phyloP scores from a whole-genome alignment of 2,329 filamentous ascomycete species.

The Amesomyces nigricolor region DNA sequence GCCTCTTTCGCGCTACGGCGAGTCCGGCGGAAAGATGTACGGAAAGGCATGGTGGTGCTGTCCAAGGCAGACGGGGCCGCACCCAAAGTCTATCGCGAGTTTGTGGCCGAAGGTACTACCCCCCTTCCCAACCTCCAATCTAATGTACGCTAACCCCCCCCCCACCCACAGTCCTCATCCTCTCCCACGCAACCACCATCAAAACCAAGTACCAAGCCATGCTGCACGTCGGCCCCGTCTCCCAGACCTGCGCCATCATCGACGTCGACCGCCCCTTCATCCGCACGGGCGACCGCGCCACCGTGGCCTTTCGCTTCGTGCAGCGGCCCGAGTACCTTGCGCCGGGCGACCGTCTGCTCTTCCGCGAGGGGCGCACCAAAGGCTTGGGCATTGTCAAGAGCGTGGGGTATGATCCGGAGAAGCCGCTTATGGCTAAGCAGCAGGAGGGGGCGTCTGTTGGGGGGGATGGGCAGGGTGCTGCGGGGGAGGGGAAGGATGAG shows the following conservation, averaged over 20 bases:
- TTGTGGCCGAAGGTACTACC: conserved; percentile 64
- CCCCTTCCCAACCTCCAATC: neutral
- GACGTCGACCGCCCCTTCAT: conserved; percentile 96
- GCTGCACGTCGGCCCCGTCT: conserved; percentile 91
- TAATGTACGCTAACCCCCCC: conserved; percentile 1
- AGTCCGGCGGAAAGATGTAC: conserved; percentile 81
- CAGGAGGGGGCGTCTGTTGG: neutral
- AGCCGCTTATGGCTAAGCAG: conserved; percentile 35
- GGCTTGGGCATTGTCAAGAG: conserved; percentile 90
- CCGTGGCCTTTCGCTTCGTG: conserved; percentile 90
- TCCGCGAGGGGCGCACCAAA: conserved; percentile 92
- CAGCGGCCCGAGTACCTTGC: conserved; percentile 89
- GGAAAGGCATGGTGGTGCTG: conserved; percentile 96
- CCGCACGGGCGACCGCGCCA: conserved; percentile 86
- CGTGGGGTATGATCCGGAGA: conserved; percentile 71
- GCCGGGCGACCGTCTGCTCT: conserved; percentile 82
- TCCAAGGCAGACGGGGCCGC: conserved; percentile 70
- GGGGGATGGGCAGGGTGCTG: conserved; percentile 5
- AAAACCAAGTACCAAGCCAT: conserved; percentile 97
- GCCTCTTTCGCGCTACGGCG: conserved; percentile 88
- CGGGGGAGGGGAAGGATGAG: neutral
- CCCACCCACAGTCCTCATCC: conserved; percentile 67
- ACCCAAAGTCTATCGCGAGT: conserved; percentile 69
- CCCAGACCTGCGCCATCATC: conserved; percentile 94
- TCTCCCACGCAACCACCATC: conserved; percentile 95